phyloP scores from a whole-genome alignment of 768 basidiomycete species.

The Sporobolomyces phaffii region DNA sequence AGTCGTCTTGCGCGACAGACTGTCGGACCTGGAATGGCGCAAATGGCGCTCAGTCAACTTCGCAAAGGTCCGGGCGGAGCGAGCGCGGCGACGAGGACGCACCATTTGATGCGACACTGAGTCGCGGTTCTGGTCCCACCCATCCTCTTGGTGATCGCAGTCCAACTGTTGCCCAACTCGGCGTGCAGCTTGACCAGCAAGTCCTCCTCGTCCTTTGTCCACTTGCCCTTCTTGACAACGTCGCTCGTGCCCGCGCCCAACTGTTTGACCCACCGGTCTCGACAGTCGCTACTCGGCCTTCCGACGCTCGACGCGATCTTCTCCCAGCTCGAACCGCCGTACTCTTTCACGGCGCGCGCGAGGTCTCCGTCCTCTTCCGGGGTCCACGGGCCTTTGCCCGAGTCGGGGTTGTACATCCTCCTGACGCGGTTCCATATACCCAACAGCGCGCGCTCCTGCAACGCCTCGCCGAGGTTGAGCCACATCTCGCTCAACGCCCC shows the following conservation, averaged over 20 bases:
- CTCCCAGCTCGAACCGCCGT: constrained; percentile 22
- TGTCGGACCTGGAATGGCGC: background rate
- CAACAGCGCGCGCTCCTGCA: constrained; percentile 26
- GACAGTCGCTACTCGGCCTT: constrained; percentile 8
- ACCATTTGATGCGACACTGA: constrained; percentile 36
- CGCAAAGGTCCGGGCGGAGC: too few relatives aligned
- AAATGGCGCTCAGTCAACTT: too few relatives aligned
- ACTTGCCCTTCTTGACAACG: background rate
- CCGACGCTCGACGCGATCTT: constrained; percentile 1
- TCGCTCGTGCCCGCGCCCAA: background rate
- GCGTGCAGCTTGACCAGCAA: constrained; percentile 9
- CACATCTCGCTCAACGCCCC: constrained; percentile 21
- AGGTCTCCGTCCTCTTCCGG: constrained; percentile 11
- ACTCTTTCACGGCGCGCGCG: constrained; percentile 4
- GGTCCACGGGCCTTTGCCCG: constrained; percentile 12
- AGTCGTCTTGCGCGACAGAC: background rate
- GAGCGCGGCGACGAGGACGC: background rate
- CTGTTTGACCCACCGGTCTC: constrained; percentile 32
- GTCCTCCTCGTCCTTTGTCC: constrained; percentile 16
- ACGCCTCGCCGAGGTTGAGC: constrained; percentile 11
- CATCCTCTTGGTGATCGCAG: background rate
- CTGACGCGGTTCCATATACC: constrained; percentile 36
- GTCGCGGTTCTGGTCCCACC: constrained; percentile 17
- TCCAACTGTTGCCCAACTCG: constrained; percentile 8
- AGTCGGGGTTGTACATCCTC: constrained; percentile 14